Conservation (phyloP, 768 basidiomycete species). For the Rhodotorula graminis region DNA sequence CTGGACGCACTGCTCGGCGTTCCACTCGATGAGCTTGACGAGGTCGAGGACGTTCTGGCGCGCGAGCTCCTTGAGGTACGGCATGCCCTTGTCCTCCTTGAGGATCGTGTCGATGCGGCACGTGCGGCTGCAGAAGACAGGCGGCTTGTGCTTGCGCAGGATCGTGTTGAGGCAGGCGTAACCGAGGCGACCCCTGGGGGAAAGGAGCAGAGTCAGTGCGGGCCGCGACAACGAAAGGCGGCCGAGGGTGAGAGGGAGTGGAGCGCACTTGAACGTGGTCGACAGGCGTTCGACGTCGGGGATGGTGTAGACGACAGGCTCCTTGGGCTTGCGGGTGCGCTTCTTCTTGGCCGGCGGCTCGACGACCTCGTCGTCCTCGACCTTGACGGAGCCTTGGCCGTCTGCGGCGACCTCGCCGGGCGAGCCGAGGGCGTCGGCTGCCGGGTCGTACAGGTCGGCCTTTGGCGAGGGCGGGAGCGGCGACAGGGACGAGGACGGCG, state of each 20-base stretch:
- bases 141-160: constrained; percentile 65
- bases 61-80: constrained; percentile 76
- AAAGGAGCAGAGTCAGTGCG: neutral
- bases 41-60: constrained; percentile 57
- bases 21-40: constrained; percentile 57
- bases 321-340: constrained; percentile 31
- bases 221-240: too few relatives aligned
- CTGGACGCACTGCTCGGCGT: constrained; percentile 56
- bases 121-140: constrained; percentile 63
- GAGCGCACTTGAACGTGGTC: constrained; percentile 38
- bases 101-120: constrained; percentile 66
- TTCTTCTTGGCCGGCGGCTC: constrained; percentile 20
- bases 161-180: constrained; percentile 82
- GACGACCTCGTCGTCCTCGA: constrained; percentile 5
- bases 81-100: constrained; percentile 63
- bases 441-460: neutral
- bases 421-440: neutral
- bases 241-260: neutral
- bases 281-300: constrained; percentile 39
- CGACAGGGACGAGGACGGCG: constrained; percentile 20
- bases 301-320: constrained; percentile 40
- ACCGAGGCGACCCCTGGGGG: constrained; percentile 18
- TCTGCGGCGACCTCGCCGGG: neutral
- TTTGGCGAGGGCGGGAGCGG: constrained; percentile 16
- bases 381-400: neutral